phyloP scores from a whole-genome alignment of 768 basidiomycete species.

The Coprinopsis marcescibilis region DNA sequence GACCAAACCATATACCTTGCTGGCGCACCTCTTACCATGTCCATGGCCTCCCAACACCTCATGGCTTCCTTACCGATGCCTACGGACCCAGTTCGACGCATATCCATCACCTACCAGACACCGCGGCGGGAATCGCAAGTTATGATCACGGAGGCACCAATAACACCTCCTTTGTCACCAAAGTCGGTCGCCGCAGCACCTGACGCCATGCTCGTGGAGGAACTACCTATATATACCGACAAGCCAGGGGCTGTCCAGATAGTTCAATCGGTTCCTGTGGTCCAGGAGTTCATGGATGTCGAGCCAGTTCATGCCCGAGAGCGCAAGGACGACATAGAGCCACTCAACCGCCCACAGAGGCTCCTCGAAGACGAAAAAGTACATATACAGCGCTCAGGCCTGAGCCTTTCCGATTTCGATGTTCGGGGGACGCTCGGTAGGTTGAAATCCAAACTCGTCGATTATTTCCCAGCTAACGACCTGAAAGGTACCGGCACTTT shows the following conservation, averaged over 20 bases:
- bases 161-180: conserved; percentile 16
- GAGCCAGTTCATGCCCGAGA: not conserved
- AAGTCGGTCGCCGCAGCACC: conserved; percentile 1
- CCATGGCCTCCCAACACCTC: conserved; percentile 24
- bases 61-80: conserved; percentile 8
- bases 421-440: conserved; percentile 53
- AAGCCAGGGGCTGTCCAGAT: not conserved
- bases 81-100: conserved; percentile 21
- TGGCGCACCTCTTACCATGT: conserved; percentile 20
- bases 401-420: conserved; percentile 75
- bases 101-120: conserved; percentile 19
- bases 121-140: conserved; percentile 32
- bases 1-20: conserved; percentile 6
- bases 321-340: conserved; percentile 9
- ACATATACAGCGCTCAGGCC: conserved; percentile 52
- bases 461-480: not conserved
- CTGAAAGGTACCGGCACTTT: conserved; percentile 89
- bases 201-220: conserved; percentile 5
- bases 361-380: conserved; percentile 67
- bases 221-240: not conserved
- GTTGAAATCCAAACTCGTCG: conserved; percentile 3
- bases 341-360: conserved; percentile 39
- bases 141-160: conserved; percentile 20
- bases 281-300: not conserved
- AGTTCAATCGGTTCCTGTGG: too few relatives aligned